Conservation (phyloP, 768 basidiomycete genomes). For the Lactarius sp. region DNA sequence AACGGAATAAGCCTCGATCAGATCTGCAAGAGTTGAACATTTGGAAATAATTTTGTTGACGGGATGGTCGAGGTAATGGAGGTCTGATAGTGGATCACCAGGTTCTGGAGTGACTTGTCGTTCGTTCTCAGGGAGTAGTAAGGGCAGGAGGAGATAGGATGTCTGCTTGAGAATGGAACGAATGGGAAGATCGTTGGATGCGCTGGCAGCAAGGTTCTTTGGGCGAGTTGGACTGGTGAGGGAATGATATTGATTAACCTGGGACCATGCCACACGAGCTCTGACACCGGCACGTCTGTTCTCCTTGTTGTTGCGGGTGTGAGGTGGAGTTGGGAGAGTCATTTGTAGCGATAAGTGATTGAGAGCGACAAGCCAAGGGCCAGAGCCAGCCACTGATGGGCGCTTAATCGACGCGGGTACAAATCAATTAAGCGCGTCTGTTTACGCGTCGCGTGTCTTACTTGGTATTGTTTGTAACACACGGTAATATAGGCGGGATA, state of each 20-base stretch:
- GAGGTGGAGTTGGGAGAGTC: constrained; percentile 57
- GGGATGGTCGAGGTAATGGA: constrained; percentile 60
- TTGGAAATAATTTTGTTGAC: constrained; percentile 53
- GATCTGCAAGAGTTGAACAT: constrained; percentile 46
- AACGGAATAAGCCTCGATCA: constrained; percentile 71
- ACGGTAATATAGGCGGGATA: too few relatives aligned
- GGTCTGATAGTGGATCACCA: constrained; percentile 54
- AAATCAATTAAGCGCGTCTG: too few relatives aligned
- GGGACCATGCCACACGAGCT: constrained; percentile 50
- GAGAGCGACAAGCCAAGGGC: too few relatives aligned
- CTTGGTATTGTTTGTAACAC: constrained; percentile 31
- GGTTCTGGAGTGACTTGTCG: constrained; percentile 79
- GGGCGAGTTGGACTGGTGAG: constrained; percentile 32
- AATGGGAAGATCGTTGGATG: constrained; percentile 41
- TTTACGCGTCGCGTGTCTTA: constrained; percentile 40
- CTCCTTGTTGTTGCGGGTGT: constrained; percentile 53
- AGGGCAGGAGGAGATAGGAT: constrained; percentile 34
- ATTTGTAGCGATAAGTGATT: constrained; percentile 29
- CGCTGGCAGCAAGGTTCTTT: constrained; percentile 26
- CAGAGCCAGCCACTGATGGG: neutral
- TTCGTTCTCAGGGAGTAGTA: constrained; percentile 37
- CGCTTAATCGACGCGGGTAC: neutral
- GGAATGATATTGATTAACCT: constrained; percentile 45
- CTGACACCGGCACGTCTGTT: constrained; percentile 30
- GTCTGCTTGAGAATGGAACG: constrained; percentile 70